A percentile compares a stretch with the other conserved stretches of the same genome.
These are phyloP conservation scores for Thermothielavioides terrestris DNA, from an alignment of 495 filamentous ascomycete species.

Conservation along the genomic window DNA sequence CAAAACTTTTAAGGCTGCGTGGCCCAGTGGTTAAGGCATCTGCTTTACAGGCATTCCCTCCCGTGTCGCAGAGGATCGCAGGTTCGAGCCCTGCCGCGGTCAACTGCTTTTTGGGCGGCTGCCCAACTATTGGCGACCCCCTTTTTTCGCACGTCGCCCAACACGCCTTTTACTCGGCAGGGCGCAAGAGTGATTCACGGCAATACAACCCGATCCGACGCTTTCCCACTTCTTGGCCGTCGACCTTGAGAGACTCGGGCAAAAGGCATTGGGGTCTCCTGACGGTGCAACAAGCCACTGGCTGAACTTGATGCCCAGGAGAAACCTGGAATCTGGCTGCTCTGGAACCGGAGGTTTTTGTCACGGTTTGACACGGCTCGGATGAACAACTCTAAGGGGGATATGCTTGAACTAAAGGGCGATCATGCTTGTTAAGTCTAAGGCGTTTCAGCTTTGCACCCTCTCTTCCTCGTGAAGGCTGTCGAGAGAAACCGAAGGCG, in stretches of 20 bases:
- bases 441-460: too few species aligned
- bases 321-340: neutral
- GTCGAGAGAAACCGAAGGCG: too few species aligned
- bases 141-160: too few species aligned
- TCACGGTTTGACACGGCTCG: neutral
- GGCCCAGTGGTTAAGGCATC: slow-evolving; percentile 37
- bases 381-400: neutral
- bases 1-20: slow-evolving; percentile 20
- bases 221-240: neutral
- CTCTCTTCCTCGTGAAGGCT: too few species aligned
- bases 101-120: slow-evolving; percentile 12
- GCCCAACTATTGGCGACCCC: too few species aligned
- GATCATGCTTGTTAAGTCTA: too few species aligned
- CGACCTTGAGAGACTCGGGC: neutral
- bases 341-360: too few species aligned
- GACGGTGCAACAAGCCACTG: neutral
- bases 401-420: too few species aligned
- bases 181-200: too few species aligned
- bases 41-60: slow-evolving; percentile 28
- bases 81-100: slow-evolving; percentile 45
- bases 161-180: too few species aligned
- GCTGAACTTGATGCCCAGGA: neutral
- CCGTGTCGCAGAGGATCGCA: slow-evolving; percentile 36
- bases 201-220: neutral
- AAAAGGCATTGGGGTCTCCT: neutral